These are phyloP conservation scores for Pleurotus citrinopileatus DNA, from an alignment of 768 basidiomycete species.

Conservation along the genomic window DNA sequence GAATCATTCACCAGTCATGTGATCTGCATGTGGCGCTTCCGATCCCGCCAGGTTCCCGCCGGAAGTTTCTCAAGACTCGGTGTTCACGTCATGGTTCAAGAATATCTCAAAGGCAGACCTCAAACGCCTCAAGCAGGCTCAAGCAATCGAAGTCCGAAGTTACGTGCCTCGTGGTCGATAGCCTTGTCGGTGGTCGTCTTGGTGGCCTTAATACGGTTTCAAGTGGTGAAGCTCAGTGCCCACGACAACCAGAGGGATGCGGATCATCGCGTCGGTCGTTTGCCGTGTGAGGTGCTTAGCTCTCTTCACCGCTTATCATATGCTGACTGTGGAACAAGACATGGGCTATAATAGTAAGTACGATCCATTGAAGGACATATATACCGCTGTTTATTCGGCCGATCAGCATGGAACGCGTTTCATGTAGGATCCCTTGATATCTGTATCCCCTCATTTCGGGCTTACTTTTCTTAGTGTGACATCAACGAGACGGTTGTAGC, in stretches of 20 bases:
- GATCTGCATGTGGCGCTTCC: too few relatives aligned
- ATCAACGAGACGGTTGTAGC: slow-evolving; percentile 5
- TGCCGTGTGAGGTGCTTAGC: not conserved
- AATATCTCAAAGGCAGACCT: too few relatives aligned
- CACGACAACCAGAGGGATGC: not conserved
- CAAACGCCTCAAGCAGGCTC: too few relatives aligned
- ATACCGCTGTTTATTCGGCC: not conserved
- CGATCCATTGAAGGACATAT: not conserved
- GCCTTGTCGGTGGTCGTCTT: too few relatives aligned
- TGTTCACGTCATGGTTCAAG: too few relatives aligned
- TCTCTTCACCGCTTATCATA: not conserved
- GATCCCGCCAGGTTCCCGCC: too few relatives aligned
- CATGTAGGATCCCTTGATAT: not conserved
- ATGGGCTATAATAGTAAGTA: slow-evolving; percentile 3
- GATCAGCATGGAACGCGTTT: slow-evolving; percentile 8
- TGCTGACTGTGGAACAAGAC: not conserved
- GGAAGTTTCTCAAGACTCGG: too few relatives aligned
- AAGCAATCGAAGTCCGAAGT: too few relatives aligned
- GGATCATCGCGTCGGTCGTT: not conserved
- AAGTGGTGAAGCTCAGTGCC: not conserved
- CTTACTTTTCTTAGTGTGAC: not conserved
- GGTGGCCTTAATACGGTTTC: not conserved
- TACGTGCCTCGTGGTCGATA: too few relatives aligned
- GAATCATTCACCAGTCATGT: too few relatives aligned
- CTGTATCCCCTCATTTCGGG: not conserved